These are phyloP conservation scores for Peltaster fructicola DNA, from an alignment of 2,329 filamentous ascomycete genomes.

Conservation along the genomic window DNA sequence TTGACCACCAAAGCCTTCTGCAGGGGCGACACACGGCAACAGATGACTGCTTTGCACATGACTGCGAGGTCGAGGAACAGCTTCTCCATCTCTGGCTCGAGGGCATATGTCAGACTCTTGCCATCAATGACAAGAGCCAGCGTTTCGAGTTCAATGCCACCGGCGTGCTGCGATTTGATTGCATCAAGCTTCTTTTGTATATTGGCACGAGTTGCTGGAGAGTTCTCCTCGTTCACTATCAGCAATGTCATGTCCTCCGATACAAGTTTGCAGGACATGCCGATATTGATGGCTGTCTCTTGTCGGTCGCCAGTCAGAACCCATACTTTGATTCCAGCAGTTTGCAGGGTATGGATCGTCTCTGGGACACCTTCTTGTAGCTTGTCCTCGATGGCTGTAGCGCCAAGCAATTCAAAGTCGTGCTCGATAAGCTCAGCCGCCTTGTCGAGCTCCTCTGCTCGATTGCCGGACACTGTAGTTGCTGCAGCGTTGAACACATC, in stretches of 20 bases:
- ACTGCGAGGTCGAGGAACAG: conserved; percentile 82
- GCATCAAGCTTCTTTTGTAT: conserved; percentile 86
- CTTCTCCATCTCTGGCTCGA: conserved; percentile 89
- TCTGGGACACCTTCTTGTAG: conserved; percentile 95
- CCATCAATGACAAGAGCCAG: conserved; percentile 90
- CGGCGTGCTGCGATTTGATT: conserved; percentile 64
- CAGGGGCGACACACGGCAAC: conserved; percentile 84
- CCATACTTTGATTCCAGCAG: conserved; percentile 97
- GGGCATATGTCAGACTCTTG: conserved; percentile 79
- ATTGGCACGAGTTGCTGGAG: conserved; percentile 67
- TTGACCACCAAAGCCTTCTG: conserved; percentile 97
- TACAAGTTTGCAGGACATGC: conserved; percentile 97
- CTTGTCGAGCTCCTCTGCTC: conserved; percentile 90
- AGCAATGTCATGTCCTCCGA: conserved; percentile 97
- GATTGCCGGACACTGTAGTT: conserved; percentile 81
- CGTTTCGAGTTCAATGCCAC: conserved; percentile 63
- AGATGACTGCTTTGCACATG: conserved; percentile 97
- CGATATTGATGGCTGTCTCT: conserved; percentile 98
- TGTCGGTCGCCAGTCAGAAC: conserved; percentile 93
- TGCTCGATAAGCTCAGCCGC: conserved; percentile 90
- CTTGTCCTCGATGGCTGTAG: conserved; percentile 92
- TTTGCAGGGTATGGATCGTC: conserved; percentile 91
- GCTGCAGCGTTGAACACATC: conserved; percentile 71
- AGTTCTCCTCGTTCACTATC: conserved; percentile 81
- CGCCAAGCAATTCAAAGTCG: conserved; percentile 77